phyloP scores from a whole-genome alignment of 306 rosid genomes.

The Quercus cerris region DNA sequence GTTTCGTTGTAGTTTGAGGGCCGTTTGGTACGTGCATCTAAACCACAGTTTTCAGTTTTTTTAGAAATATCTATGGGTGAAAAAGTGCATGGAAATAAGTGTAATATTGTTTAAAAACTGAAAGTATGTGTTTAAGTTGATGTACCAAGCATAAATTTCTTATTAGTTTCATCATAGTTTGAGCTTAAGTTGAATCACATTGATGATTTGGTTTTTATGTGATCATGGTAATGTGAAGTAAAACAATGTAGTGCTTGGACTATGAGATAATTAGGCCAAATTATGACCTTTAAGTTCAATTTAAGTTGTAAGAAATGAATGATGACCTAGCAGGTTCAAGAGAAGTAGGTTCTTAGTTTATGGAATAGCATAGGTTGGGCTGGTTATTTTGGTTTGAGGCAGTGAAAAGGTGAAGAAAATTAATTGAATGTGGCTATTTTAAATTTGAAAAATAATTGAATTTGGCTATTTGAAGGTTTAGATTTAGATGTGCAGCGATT shows the following conservation, averaged over 20 bases:
- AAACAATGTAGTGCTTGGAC: not conserved
- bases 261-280: not conserved
- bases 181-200: not conserved
- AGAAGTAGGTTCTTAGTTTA: not conserved
- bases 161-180: not conserved
- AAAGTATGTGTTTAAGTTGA: too few relatives aligned
- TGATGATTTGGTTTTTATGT: not conserved
- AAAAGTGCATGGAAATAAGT: too few relatives aligned
- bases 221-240: not conserved
- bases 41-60: too few relatives aligned
- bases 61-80: too few relatives aligned
- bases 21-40: too few relatives aligned
- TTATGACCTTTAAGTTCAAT: not conserved
- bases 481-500: conserved; percentile 1
- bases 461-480: not conserved
- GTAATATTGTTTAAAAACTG: too few relatives aligned
- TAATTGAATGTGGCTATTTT: not conserved
- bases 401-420: not conserved
- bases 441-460: not conserved
- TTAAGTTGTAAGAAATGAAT: not conserved
- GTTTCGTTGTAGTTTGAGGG: not conserved
- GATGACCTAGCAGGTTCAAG: not conserved
- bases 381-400: not conserved
- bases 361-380: not conserved
- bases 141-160: not conserved